Evolutionary conservation across 352 stramenopile genomes (phyloP).

Genomic region (Phytophthora podocarpi): DNA sequence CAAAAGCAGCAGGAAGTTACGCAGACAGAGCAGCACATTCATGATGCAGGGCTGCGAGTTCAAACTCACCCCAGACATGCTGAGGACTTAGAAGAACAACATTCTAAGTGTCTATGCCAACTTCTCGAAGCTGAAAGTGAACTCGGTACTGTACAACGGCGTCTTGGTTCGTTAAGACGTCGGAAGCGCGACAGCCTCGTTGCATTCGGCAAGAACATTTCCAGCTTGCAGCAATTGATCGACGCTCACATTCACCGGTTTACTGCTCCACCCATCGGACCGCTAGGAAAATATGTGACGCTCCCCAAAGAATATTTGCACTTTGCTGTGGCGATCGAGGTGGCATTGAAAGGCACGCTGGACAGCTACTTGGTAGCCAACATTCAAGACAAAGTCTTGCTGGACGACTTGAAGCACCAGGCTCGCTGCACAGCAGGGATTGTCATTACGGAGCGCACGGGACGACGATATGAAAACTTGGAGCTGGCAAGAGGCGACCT

Average conservation of each 20-base stretch:
- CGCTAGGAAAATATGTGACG: conserved; percentile 65
- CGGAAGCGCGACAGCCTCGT: conserved; percentile 57
- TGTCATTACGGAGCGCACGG: conserved; percentile 63
- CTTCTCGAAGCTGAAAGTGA: conserved; percentile 55
- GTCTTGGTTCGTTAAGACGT: conserved; percentile 38
- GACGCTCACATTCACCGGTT: conserved; percentile 64
- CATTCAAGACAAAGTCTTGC: conserved; percentile 64
- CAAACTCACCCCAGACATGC: too few species aligned
- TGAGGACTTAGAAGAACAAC: conserved; percentile 44
- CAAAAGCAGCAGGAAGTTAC: conserved; percentile 53
- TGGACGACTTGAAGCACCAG: conserved; percentile 71
- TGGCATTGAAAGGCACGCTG: conserved; percentile 66
- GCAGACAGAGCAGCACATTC: conserved; percentile 18
- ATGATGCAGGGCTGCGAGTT: too few species aligned
- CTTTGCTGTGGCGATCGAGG: conserved; percentile 63
- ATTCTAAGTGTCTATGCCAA: conserved; percentile 50
- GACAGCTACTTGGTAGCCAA: conserved; percentile 74
- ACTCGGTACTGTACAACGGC: conserved; percentile 34
- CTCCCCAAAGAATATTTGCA: conserved; percentile 62
- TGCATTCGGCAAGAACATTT: conserved; percentile 63
- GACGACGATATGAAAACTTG: conserved; percentile 52
- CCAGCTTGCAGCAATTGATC: conserved; percentile 68
- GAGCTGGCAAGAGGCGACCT: conserved; percentile 46
- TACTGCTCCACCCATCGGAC: conserved; percentile 63
- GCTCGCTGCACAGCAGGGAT: conserved; percentile 63